phyloP scores from a whole-genome alignment of 768 basidiomycete species.

The Rhodotorula diobovata region DNA sequence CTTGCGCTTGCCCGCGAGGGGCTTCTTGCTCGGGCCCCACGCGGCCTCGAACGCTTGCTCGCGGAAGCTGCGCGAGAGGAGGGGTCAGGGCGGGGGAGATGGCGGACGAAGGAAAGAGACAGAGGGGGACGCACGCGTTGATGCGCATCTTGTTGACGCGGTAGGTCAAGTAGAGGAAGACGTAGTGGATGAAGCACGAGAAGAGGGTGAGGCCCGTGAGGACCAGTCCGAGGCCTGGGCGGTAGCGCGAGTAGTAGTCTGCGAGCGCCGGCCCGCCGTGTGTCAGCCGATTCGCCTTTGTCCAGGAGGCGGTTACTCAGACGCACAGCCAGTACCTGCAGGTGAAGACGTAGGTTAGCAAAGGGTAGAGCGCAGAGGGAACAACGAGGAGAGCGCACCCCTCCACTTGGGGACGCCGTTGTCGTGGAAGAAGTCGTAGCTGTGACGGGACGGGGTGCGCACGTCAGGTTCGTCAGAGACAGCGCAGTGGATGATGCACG shows the following conservation, averaged over 20 bases:
- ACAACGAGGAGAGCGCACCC: conserved; percentile 48
- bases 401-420: conserved; percentile 97
- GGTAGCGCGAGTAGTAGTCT: conserved; percentile 92
- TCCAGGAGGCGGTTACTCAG: too few species aligned
- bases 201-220: conserved; percentile 68
- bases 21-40: conserved; percentile 3
- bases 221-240: conserved; percentile 84
- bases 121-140: conserved; percentile 53
- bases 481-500: neutral
- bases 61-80: conserved; percentile 53
- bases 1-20: conserved; percentile 52
- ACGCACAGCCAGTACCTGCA: conserved; percentile 42
- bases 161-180: conserved; percentile 74
- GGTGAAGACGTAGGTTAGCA: neutral
- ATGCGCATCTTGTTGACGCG: conserved; percentile 67
- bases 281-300: neutral
- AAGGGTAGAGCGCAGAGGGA: neutral
- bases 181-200: conserved; percentile 73
- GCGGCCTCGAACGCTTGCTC: conserved; percentile 48
- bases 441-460: conserved; percentile 43
- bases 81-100: conserved; percentile 18
- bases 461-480: conserved; percentile 3
- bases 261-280: conserved; percentile 54
- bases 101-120: neutral
- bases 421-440: conserved; percentile 85